phyloP scores from a whole-genome alignment of 352 stramenopile genomes.

The Globisporangium lucens region DNA sequence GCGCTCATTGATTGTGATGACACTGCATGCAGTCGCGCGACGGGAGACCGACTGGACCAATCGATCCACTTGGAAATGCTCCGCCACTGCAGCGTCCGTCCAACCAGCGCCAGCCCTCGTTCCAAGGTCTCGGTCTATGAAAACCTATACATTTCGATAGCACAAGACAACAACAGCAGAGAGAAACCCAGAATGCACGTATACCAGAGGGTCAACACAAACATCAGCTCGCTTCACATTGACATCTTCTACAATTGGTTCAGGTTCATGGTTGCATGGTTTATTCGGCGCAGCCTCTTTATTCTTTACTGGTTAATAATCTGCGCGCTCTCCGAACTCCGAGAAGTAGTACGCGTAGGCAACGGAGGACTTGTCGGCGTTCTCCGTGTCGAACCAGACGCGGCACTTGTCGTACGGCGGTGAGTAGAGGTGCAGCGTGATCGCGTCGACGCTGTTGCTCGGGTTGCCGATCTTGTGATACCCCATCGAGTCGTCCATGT shows the following conservation, averaged over 20 bases:
- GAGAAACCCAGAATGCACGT: background rate
- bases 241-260: background rate
- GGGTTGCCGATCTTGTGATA: slow-evolving; percentile 84
- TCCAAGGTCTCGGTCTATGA: slow-evolving; percentile 57
- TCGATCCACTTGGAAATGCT: slow-evolving; percentile 60
- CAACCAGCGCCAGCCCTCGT: slow-evolving; percentile 57
- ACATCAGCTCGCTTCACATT: background rate
- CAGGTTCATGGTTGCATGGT: background rate
- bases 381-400: slow-evolving; percentile 65
- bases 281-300: background rate
- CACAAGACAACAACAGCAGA: slow-evolving; percentile 1
- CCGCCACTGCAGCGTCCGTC: slow-evolving; percentile 27
- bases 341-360: slow-evolving; percentile 75
- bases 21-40: slow-evolving; percentile 41
- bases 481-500: slow-evolving; percentile 73
- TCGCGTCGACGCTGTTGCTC: slow-evolving; percentile 34
- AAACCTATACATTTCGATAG: background rate
- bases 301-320: slow-evolving; percentile 24
- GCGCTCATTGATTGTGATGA: background rate
- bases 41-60: slow-evolving; percentile 35
- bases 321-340: slow-evolving; percentile 59
- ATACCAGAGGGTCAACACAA: background rate
- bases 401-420: slow-evolving; percentile 79
- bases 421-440: slow-evolving; percentile 84
- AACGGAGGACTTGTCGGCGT: slow-evolving; percentile 54